Evolutionary conservation across 176 grass and related monocot genomes (phyloP), one percentile per base, ranked within the genome.

Genomic region (Calamus simplicifolius): DNA sequence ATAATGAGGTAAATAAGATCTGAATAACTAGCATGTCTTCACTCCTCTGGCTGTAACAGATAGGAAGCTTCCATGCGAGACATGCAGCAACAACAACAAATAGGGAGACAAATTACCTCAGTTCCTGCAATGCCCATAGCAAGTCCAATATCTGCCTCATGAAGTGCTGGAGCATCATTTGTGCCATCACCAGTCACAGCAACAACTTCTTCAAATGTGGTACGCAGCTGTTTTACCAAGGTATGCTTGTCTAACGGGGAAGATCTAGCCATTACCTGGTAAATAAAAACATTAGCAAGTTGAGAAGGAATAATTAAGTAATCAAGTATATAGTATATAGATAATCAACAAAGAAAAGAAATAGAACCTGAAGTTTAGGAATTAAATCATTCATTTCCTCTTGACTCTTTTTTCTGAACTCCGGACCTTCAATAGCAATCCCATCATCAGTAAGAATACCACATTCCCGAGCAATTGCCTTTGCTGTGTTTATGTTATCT

Each of bases 401-500:
- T 77, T 66, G 51, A 62, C 49, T 87, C 71, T 73, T 96, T 54
- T 54, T 77, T 61, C 86, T 87, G 66, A 96, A 96, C 16, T 96
- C 80, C 7, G 86, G 83, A 43, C 91, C 91, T 78, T 96, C 86
- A 65, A 96, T 90, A 66, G 83, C 91, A 62, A 90, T 49, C 19
- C 91, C 91, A 75, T 72, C 83, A 68, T 85, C 83, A 18, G 91
- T 96, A 62, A 96, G 73, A 70, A 96, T 90, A 53, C 91, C 91
- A 13, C 91, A 90, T 90, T 96, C 91, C 62, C 91, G 72, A 43
- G 91, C 91, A 68, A 96, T 96, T 15, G 91, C 91, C 75, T 87
- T 96, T 19, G 91, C 91, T 3, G 91, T 96, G 66, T 96, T 96
- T 64, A 96, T 96, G 60, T 96, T 96, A 74, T 96, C 91, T 69